A percentile compares a stretch with the other conserved stretches of the same genome.
These are phyloP conservation scores for Cercospora zeae-maydis DNA, from an alignment of 2,329 filamentous ascomycete genomes.

Conservation along the genomic window DNA sequence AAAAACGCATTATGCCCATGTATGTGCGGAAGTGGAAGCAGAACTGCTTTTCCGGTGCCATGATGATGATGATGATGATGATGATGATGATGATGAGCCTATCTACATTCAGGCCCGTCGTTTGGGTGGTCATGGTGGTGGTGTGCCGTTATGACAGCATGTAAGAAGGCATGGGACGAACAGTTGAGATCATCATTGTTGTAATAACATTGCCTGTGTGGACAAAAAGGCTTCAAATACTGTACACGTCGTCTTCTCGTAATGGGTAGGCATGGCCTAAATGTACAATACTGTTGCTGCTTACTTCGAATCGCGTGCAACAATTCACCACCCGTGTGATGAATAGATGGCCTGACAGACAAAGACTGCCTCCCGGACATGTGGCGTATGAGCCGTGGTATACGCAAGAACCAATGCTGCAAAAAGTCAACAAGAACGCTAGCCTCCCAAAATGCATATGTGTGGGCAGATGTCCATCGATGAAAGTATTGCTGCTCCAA, in stretches of 20 bases:
- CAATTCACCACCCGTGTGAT: neutral
- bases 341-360: neutral
- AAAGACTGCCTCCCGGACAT: constrained; percentile 9
- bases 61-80: too few species aligned
- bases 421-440: constrained; percentile 2
- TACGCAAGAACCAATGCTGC: constrained; percentile 25
- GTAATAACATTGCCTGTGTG: neutral
- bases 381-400: constrained; percentile 33
- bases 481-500: neutral
- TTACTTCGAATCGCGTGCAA: neutral
- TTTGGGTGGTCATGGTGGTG: neutral
- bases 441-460: constrained; percentile 4
- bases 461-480: neutral
- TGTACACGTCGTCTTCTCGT: neutral
- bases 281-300: neutral
- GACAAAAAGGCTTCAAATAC: neutral
- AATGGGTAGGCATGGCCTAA: too few species aligned
- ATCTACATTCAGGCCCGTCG: neutral
- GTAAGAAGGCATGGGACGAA: too few species aligned
- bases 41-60: too few species aligned
- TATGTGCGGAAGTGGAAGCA: too few species aligned
- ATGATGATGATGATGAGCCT: neutral
- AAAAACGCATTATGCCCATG: neutral
- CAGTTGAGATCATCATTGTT: neutral
- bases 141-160: too few species aligned